These are phyloP conservation scores for Leucosporidium creatinivorum DNA, from an alignment of 768 basidiomycete genomes.

Conservation along the genomic window DNA sequence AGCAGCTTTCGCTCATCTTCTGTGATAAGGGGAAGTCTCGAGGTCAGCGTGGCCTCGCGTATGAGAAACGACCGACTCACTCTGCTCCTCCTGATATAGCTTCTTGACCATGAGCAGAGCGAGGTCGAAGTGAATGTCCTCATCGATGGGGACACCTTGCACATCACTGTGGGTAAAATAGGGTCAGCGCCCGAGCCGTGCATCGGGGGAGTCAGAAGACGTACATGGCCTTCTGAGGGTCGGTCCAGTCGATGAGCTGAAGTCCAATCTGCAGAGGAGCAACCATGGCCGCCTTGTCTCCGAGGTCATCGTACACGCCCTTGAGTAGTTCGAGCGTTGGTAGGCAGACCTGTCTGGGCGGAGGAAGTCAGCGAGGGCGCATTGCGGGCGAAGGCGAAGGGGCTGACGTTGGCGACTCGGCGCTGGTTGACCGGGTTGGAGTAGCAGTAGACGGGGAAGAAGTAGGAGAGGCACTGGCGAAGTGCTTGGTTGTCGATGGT, in stretches of 20 bases:
- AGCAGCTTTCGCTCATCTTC: conserved; percentile 44
- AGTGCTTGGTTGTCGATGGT: conserved; percentile 74
- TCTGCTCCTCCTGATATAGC: conserved; percentile 39
- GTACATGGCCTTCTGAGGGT: conserved; percentile 45
- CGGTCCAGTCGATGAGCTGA: conserved; percentile 48
- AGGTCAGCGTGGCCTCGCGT: neutral
- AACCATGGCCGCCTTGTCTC: conserved; percentile 41
- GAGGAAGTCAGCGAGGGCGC: neutral
- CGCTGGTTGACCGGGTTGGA: conserved; percentile 68
- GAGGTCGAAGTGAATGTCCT: conserved; percentile 43
- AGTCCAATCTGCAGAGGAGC: conserved; percentile 42
- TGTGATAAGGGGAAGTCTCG: conserved; percentile 10
- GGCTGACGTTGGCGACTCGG: conserved; percentile 58
- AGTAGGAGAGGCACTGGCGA: conserved; percentile 76
- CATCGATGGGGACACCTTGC: conserved; percentile 39
- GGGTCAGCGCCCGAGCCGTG: neutral
- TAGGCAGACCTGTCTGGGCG: conserved; percentile 40
- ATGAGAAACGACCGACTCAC: conserved; percentile 29
- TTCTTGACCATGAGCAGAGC: conserved; percentile 40
- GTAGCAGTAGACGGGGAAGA: conserved; percentile 78
- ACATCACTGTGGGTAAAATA: conserved; percentile 33
- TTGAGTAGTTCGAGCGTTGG: conserved; percentile 42
- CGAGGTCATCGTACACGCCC: conserved; percentile 42
- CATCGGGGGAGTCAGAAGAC: conserved; percentile 9
- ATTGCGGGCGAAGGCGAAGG: no score